Percentiles rank a stretch among this genome's conserved stretches.
phyloP scores from a whole-genome alignment of 208 protist species.

The Acanthamoeba healyi region DNA sequence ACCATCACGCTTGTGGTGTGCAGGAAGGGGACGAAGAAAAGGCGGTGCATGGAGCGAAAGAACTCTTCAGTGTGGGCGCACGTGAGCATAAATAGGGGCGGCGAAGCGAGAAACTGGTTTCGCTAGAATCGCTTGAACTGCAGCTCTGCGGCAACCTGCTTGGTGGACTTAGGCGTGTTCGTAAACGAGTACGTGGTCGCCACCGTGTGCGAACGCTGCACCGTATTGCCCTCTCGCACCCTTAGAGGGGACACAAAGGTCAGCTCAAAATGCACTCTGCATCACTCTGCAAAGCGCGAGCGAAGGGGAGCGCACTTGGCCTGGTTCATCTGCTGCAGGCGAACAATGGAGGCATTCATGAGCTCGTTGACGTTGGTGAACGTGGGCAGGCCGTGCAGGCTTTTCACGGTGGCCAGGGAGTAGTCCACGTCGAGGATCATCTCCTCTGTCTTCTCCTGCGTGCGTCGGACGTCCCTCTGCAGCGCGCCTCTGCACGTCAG shows the following conservation, averaged over 20 bases:
- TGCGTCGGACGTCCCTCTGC: conserved; percentile 34
- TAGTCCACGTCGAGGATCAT: conserved; percentile 59
- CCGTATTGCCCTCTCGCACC: not conserved
- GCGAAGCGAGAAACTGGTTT: not conserved
- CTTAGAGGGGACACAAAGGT: not conserved
- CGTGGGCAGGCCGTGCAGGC: conserved; percentile 58
- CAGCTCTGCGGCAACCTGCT: not conserved
- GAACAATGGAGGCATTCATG: conserved; percentile 24
- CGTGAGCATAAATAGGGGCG: not conserved
- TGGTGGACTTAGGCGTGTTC: not conserved
- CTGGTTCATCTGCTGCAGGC: conserved; percentile 50
- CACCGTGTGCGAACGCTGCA: conserved; percentile 33
- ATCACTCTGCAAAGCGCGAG: not conserved
- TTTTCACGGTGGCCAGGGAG: conserved; percentile 58
- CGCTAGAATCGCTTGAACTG: conserved; percentile 52
- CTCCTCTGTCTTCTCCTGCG: conserved; percentile 22
- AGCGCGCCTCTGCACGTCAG: not conserved
- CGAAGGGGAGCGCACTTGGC: conserved; percentile 15
- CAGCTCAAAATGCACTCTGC: not conserved
- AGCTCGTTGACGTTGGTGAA: conserved; percentile 28
- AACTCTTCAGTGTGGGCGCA: no score
- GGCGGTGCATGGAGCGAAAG: no score
- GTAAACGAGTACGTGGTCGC: conserved; percentile 45
- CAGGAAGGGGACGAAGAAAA: no score
- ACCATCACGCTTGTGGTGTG: no score